Conservation (phyloP, 441 rosid genomes). For the Jatropha multifida region DNA sequence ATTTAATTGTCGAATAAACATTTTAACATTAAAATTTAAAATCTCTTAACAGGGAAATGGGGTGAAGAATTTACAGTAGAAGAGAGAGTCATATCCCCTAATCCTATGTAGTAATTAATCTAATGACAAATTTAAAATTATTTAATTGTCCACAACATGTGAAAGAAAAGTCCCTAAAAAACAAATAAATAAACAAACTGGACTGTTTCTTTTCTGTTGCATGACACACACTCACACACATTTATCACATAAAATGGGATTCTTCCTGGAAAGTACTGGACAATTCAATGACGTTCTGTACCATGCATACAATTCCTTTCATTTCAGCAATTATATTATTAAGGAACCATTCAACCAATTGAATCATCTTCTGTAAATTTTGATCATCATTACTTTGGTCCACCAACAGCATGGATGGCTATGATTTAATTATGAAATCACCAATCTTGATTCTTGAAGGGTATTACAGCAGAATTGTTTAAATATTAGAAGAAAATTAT, state of each 20-base stretch:
- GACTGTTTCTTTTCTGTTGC: slow-evolving; percentile 6
- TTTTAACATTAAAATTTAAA: no score
- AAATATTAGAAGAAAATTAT: neutral
- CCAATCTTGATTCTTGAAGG: neutral
- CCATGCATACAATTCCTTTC: neutral
- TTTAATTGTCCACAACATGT: neutral
- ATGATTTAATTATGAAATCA: slow-evolving; percentile 6
- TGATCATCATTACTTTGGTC: slow-evolving; percentile 1
- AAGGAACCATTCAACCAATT: slow-evolving; percentile 6
- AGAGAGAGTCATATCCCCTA: no score
- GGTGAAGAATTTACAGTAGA: no score
- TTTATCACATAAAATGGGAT: neutral
- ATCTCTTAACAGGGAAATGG: no score
- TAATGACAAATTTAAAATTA: neutral
- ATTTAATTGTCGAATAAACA: no score
- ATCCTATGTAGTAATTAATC: no score
- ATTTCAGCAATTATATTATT: neutral
- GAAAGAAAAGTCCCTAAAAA: neutral
- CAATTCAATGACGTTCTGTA: slow-evolving; percentile 9
- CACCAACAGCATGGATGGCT: slow-evolving; percentile 18
- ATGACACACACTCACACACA: neutral
- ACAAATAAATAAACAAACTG: neutral
- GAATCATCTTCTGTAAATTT: neutral
- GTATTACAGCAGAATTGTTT: no score
- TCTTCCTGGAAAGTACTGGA: neutral